Evolutionary conservation across 1,139 yeast species (phyloP), one percentile per base, ranked within the genome.

Genomic region (Saccharomycopsis phalli): DNA sequence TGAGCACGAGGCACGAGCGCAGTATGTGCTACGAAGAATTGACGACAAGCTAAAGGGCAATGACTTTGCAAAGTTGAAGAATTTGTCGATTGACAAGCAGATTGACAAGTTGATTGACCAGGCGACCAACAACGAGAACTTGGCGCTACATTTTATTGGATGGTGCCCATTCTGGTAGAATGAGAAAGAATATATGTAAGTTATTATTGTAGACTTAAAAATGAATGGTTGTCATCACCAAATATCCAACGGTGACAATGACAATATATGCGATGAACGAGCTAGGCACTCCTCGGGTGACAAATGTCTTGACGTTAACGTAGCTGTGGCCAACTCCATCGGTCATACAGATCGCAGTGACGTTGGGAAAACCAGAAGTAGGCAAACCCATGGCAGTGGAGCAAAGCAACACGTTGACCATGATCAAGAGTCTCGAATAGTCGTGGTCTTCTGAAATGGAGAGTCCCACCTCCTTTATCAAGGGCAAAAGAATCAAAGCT

Each of bases 121-220:
- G 57, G 98, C 98, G 1, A 91, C 97, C 0, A 82, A 94, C 44
- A 94, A 91, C 25, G 98, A 93, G 57, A 91, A 91, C 53, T 64
- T 93, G 46, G 91, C 98, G 56, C 95, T 87, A 59, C 98, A 91
- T 59, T 93, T 84, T 56, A 83, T 93, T 48, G 99, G 99, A 16
- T 93, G 99, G 98, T 91, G 98, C 62, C 83, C 97, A 1, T 91
- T 88, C 74, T 91, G 98, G 97, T 88, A 7, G 10, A 26, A 26
- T 8, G 29, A 26, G n/a, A 11, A 26, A 6, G 10, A 26, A n/a
- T 26, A 10, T n/a, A 26, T 26, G 29, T 6, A 22, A 22, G 25
- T 22, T 10, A 6, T 22, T 7, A 22, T 10, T 22, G 25, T 22
- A 16, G 6, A 11, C 11, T 16, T 33, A 33, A 22, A 33, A 20